Evolutionary conservation across 805 yeast genomes (phyloP).

Genomic region (Candida chilensis): DNA sequence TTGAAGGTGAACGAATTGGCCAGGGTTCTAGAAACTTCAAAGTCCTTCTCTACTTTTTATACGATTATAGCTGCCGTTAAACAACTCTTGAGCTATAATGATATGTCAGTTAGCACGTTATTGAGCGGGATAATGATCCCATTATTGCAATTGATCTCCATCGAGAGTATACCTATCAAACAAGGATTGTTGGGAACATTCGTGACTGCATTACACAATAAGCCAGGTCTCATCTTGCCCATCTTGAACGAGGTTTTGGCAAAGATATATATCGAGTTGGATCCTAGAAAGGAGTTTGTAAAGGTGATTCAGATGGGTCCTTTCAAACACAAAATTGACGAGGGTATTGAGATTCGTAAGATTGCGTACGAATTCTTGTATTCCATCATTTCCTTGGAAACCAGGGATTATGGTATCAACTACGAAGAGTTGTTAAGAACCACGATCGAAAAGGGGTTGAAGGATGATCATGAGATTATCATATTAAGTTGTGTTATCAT

Average conservation of each 20-base stretch:
- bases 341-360: constrained; percentile 66
- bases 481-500: constrained; percentile 40
- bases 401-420: constrained; percentile 11
- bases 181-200: constrained; percentile 52
- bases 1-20: constrained; percentile 10
- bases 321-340: constrained; percentile 73
- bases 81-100: constrained; percentile 20
- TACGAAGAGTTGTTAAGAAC: constrained; percentile 22
- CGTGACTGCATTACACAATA: constrained; percentile 50
- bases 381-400: constrained; percentile 25
- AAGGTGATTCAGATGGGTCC: constrained; percentile 78
- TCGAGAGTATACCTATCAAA: constrained; percentile 40
- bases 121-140: constrained; percentile 13
- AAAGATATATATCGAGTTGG: constrained; percentile 41
- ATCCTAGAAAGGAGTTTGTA: constrained; percentile 45
- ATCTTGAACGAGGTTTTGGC: constrained; percentile 40
- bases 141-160: constrained; percentile 15
- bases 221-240: constrained; percentile 35
- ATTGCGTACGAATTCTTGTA: constrained; percentile 63
- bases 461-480: constrained; percentile 55
- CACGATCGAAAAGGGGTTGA: constrained; percentile 39
- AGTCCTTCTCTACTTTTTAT: constrained; percentile 7
- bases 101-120: constrained; percentile 9
- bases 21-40: constrained; percentile 2
- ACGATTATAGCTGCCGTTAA: constrained; percentile 23